phyloP scores from a whole-genome alignment of 2,329 filamentous ascomycete genomes.

The Epichloe coenophiala region DNA sequence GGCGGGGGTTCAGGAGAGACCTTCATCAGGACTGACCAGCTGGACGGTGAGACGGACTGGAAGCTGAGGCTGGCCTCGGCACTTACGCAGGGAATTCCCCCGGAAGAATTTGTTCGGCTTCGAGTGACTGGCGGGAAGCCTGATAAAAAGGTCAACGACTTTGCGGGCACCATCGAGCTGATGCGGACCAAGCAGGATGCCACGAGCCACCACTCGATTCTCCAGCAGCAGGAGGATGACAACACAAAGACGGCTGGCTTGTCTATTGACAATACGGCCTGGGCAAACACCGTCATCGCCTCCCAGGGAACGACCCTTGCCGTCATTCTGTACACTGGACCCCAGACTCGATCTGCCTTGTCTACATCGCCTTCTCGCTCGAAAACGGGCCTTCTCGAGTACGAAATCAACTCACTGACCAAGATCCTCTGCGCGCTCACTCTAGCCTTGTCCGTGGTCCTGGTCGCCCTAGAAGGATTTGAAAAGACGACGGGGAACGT shows the following conservation, averaged over 20 bases:
- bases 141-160: constrained; percentile 89
- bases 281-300: constrained; percentile 95
- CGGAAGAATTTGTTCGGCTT: constrained; percentile 55
- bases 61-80: constrained; percentile 82
- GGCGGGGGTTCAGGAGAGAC: constrained; percentile 59
- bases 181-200: constrained; percentile 38
- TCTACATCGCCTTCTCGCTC: constrained; percentile 86
- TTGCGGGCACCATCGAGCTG: constrained; percentile 77
- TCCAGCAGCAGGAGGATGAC: constrained; percentile 21
- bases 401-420: constrained; percentile 92
- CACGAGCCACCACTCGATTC: constrained; percentile 26
- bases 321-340: constrained; percentile 86
- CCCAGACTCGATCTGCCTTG: constrained; percentile 83
- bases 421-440: constrained; percentile 92
- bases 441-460: constrained; percentile 67
- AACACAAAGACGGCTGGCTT: constrained; percentile 52
- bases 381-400: constrained; percentile 85
- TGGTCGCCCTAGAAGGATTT: constrained; percentile 81
- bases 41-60: constrained; percentile 98
- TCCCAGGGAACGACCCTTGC: constrained; percentile 82
- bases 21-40: constrained; percentile 92
- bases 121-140: constrained; percentile 76
- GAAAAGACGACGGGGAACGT: constrained; percentile 48
- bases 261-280: constrained; percentile 93
- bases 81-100: constrained; percentile 64